phyloP scores from a whole-genome alignment of 495 filamentous ascomycete genomes.

The Aspergillus diversus region DNA sequence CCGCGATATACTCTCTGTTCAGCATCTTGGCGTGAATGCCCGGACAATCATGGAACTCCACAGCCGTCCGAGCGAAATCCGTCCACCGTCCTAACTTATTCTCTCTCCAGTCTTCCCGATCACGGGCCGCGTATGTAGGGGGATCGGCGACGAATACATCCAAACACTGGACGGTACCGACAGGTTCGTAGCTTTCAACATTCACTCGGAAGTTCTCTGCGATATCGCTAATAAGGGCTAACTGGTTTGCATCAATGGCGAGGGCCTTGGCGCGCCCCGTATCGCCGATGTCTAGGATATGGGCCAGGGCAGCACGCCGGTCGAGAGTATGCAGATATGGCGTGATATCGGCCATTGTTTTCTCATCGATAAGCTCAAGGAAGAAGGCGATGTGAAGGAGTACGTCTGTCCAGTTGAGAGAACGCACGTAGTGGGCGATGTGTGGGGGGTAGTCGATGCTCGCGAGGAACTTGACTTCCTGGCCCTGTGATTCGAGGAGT shows the following conservation, averaged over 20 bases:
- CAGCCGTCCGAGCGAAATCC: background rate
- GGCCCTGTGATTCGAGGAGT: background rate
- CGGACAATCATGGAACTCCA: constrained; percentile 10
- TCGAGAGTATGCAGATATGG: background rate
- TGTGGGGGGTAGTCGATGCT: constrained; percentile 11
- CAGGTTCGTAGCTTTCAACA: constrained; percentile 4
- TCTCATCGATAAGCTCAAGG: constrained; percentile 19
- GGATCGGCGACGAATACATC: constrained; percentile 13
- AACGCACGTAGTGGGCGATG: constrained; percentile 2
- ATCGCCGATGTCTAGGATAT: background rate
- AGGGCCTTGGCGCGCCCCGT: background rate
- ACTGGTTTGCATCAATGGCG: background rate
- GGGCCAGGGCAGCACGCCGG: background rate
- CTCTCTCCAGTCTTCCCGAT: constrained; percentile 10
- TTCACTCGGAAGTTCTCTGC: constrained; percentile 11
- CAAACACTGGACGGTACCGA: background rate
- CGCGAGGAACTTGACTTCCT: background rate
- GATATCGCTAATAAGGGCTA: constrained; percentile 7
- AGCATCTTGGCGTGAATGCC: constrained; percentile 14
- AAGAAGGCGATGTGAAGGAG: constrained; percentile 16
- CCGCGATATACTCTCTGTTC: constrained; percentile 3
- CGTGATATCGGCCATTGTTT: background rate
- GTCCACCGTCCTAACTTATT: constrained; percentile 5
- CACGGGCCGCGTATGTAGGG: background rate
- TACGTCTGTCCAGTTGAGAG: constrained; percentile 16